Conservation (phyloP, 495 filamentous ascomycete genomes). For the Poronia punctata region DNA sequence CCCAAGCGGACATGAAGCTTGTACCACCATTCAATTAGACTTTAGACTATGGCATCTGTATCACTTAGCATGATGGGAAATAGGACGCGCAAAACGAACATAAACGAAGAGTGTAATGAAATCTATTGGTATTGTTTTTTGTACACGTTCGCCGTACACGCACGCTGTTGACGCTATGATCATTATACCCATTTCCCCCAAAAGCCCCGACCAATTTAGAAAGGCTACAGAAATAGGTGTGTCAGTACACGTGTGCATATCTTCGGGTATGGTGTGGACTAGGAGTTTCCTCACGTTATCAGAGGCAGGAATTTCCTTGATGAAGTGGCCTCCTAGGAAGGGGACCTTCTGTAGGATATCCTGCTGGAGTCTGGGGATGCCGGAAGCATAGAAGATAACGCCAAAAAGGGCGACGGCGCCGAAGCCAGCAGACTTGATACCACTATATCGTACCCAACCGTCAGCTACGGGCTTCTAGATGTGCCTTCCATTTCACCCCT, state of each 20-base stretch:
- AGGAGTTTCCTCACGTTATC: conserved; percentile 48
- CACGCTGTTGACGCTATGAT: conserved; percentile 13
- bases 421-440: conserved; percentile 39
- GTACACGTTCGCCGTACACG: conserved; percentile 18
- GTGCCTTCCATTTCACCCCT: neutral
- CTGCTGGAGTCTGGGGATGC: conserved; percentile 46
- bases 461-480: conserved; percentile 4
- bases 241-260: too few relatives aligned
- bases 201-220: conserved; percentile 26
- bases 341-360: conserved; percentile 57
- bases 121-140: conserved; percentile 24
- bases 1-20: too few relatives aligned
- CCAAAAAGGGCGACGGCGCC: conserved; percentile 49
- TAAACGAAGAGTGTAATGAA: conserved; percentile 11
- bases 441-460: conserved; percentile 29
- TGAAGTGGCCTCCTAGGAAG: conserved; percentile 40
- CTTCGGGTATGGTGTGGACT: neutral
- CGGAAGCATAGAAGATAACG: conserved; percentile 54
- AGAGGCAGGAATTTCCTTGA: conserved; percentile 46
- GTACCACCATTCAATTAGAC: conserved; percentile 14
- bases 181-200: neutral
- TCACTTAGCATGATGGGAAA: conserved; percentile 8
- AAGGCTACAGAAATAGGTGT: conserved; percentile 33
- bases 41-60: conserved; percentile 11
- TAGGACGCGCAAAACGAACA: too few relatives aligned